phyloP scores from a whole-genome alignment of 352 stramenopile species.

The Globisporangium okanoganense region DNA sequence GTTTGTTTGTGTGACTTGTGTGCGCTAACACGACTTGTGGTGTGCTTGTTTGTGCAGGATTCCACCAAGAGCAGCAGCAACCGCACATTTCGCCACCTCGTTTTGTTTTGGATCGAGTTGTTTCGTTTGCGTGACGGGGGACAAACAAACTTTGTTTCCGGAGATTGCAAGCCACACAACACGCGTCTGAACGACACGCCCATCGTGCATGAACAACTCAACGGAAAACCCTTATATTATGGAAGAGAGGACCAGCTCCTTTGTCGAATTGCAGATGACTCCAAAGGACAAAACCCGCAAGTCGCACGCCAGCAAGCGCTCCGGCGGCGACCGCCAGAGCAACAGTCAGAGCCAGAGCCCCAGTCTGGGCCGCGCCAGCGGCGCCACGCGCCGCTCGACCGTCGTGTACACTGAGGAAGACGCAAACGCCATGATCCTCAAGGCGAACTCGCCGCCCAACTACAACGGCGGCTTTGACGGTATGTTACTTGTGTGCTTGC shows the following conservation, averaged over 20 bases:
- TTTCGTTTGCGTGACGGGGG: neutral
- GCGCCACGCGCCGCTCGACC: constrained; percentile 10
- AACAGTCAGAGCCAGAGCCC: constrained; percentile 25
- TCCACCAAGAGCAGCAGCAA: neutral
- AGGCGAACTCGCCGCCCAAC: constrained; percentile 59
- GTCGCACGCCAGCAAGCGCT: constrained; percentile 25
- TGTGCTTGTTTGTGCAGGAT: neutral
- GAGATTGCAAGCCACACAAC: constrained; percentile 2
- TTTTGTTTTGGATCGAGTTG: neutral
- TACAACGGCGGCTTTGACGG: constrained; percentile 59
- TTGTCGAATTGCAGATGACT: constrained; percentile 28
- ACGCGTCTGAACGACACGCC: neutral
- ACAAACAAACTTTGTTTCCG: neutral
- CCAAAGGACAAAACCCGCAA: constrained; percentile 15
- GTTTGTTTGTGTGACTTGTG: neutral
- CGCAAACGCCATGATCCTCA: constrained; percentile 64
- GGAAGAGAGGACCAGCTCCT: constrained; percentile 53
- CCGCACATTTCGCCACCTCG: neutral
- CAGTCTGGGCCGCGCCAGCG: constrained; percentile 14
- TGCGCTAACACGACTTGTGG: neutral
- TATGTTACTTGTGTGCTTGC: constrained; percentile 8
- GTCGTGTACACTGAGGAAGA: constrained; percentile 46
- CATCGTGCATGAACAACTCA: constrained; percentile 4
- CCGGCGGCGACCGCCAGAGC: constrained; percentile 17
- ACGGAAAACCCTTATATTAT: constrained; percentile 18